phyloP scores from a whole-genome alignment of 768 basidiomycete species.

The Boletus pseudopeckii region DNA sequence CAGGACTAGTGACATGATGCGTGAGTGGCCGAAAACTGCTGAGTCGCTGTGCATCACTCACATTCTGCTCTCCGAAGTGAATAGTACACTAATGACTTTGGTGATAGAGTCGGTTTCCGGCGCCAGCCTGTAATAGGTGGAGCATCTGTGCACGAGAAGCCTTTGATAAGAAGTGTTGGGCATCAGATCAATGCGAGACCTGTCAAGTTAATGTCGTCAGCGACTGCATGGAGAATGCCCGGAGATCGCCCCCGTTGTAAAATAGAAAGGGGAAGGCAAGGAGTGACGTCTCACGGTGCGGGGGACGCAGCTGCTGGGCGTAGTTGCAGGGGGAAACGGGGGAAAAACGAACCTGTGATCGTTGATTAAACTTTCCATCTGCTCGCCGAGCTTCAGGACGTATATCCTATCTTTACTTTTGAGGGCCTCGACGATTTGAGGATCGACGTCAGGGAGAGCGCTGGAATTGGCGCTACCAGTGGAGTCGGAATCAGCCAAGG shows the following conservation, averaged over 20 bases:
- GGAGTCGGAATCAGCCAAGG: slow-evolving; percentile 28
- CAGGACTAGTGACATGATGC: slow-evolving; percentile 47
- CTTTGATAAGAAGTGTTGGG: slow-evolving; percentile 81
- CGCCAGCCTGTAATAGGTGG: slow-evolving; percentile 71
- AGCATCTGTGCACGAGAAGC: slow-evolving; percentile 82
- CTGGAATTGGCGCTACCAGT: slow-evolving; percentile 23
- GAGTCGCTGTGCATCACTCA: slow-evolving; percentile 37
- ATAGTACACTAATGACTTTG: slow-evolving; percentile 59
- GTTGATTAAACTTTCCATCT: slow-evolving; percentile 74
- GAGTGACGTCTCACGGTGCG: slow-evolving; percentile 4
- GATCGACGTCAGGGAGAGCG: slow-evolving; percentile 54
- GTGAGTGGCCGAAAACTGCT: slow-evolving; percentile 9
- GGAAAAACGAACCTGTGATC: slow-evolving; percentile 60
- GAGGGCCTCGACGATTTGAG: slow-evolving; percentile 81
- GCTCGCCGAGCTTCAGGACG: slow-evolving; percentile 85
- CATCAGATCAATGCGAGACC: slow-evolving; percentile 60
- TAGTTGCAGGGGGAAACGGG: neutral
- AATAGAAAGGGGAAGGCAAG: neutral
- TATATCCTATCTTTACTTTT: slow-evolving; percentile 85
- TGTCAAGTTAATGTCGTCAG: slow-evolving; percentile 33
- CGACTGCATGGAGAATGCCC: neutral
- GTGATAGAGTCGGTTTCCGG: slow-evolving; percentile 65
- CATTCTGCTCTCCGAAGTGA: slow-evolving; percentile 70
- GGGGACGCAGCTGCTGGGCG: neutral
- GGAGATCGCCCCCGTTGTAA: neutral